Percentiles rank a stretch among this genome's conserved stretches.
These are phyloP conservation scores for Rhododendron henanense DNA, from an alignment of 148 eudicot genomes.

Conservation along the genomic window DNA sequence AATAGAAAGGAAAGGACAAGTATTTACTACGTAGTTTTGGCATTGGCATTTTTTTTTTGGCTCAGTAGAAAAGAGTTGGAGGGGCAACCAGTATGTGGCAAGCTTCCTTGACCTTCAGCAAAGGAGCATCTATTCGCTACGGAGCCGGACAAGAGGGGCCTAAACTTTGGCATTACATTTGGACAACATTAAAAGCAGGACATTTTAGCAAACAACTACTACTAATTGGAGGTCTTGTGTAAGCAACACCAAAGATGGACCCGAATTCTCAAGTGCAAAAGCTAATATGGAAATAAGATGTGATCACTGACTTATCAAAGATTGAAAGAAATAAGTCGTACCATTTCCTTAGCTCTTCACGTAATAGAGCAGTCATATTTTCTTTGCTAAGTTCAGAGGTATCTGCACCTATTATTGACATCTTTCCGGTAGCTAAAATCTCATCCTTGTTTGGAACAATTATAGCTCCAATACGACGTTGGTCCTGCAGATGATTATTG, in stretches of 20 bases:
- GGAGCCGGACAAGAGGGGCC: neutral
- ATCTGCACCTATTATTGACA: conserved; percentile 38
- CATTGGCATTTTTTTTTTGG: neutral
- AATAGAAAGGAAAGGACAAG: neutral
- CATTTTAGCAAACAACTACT: neutral
- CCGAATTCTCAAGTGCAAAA: neutral
- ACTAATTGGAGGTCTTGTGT: neutral
- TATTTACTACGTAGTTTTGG: neutral
- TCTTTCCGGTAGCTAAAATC: conserved; percentile 48
- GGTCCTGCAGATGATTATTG: conserved; percentile 45
- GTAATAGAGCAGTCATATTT: conserved; percentile 41
- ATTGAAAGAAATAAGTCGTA: conserved; percentile 16
- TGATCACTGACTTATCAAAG: neutral
- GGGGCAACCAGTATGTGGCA: neutral
- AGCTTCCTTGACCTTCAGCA: neutral
- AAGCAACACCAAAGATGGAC: neutral
- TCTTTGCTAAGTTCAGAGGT: conserved; percentile 51
- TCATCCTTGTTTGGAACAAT: conserved; percentile 90
- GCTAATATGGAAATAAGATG: neutral
- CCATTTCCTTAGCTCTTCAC: conserved; percentile 68
- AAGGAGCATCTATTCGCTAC: neutral
- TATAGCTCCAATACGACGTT: conserved; percentile 89
- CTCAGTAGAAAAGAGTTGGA: neutral
- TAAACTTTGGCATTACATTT: neutral
- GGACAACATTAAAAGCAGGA: neutral